Conservation (phyloP, 495 filamentous ascomycete genomes). For the Penicillium nucicola region DNA sequence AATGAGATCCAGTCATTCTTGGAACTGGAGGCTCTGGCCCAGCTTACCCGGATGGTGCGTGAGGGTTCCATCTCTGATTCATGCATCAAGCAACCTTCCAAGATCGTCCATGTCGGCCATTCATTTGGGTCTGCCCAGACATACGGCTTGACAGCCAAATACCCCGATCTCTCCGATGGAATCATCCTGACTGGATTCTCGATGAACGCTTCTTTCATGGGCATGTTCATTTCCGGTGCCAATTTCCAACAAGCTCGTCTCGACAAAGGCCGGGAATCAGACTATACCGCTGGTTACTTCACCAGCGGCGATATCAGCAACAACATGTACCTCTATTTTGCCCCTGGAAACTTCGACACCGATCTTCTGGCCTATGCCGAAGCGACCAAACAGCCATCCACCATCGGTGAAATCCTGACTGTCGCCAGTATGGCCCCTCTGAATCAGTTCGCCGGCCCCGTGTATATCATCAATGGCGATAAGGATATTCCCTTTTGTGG, state of each 20-base stretch:
- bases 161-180: constrained; percentile 53
- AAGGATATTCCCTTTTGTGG: constrained; percentile 52
- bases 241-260: constrained; percentile 46
- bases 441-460: constrained; percentile 43
- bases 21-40: constrained; percentile 49
- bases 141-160: constrained; percentile 39
- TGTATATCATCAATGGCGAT: constrained; percentile 44
- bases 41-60: constrained; percentile 47
- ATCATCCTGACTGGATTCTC: constrained; percentile 58
- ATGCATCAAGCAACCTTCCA: constrained; percentile 31
- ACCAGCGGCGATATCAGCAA: constrained; percentile 33
- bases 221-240: constrained; percentile 35
- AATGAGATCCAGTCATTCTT: constrained; percentile 50
- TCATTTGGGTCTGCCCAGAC: constrained; percentile 44
- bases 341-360: constrained; percentile 44
- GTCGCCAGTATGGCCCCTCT: constrained; percentile 20
- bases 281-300: constrained; percentile 42
- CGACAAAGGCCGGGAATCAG: constrained; percentile 39
- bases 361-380: constrained; percentile 38
- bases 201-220: constrained; percentile 29
- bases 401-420: constrained; percentile 49
- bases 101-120: constrained; percentile 55
- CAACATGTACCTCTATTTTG: constrained; percentile 45
- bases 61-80: constrained; percentile 21
- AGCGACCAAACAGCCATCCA: constrained; percentile 45